phyloP scores from a whole-genome alignment of 129 eudicot genomes.

The Silybum marianum region DNA sequence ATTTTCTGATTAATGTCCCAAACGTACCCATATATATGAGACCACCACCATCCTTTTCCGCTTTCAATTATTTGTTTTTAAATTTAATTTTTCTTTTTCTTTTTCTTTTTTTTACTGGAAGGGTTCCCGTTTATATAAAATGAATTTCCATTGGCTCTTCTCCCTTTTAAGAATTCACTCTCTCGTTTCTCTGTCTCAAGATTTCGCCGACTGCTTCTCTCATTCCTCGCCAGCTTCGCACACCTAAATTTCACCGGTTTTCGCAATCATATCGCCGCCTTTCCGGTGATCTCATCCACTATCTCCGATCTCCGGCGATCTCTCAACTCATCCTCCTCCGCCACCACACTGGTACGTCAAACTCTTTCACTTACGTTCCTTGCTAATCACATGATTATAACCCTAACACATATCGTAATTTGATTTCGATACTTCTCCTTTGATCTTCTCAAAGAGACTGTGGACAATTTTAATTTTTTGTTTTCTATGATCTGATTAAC shows the following conservation, averaged over 20 bases:
- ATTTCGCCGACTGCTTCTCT: conserved; percentile 18
- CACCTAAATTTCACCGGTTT: conserved; percentile 7
- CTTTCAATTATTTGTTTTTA: neutral
- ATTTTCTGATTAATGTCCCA: neutral
- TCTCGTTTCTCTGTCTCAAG: conserved; percentile 11
- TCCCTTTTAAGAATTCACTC: neutral
- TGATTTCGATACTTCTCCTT: neutral
- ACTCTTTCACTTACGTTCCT: neutral
- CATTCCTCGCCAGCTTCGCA: neutral
- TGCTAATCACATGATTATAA: conserved; percentile 27
- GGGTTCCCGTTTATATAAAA: conserved; percentile 16
- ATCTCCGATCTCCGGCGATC: conserved; percentile 38
- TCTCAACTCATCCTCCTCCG: conserved; percentile 26
- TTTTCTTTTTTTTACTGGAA: neutral
- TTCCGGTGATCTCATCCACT: conserved; percentile 8
- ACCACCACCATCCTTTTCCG: neutral
- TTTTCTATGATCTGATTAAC: neutral
- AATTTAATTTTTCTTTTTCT: neutral
- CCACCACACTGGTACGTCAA: conserved; percentile 29
- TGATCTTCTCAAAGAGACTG: neutral
- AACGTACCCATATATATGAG: neutral
- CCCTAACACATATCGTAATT: conserved; percentile 17
- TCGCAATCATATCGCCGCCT: conserved; percentile 13
- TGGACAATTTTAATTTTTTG: neutral
- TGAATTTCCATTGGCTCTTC: conserved; percentile 9